Conservation (phyloP, 192 early-diverging fungal species). For the Physocladia obscura region DNA sequence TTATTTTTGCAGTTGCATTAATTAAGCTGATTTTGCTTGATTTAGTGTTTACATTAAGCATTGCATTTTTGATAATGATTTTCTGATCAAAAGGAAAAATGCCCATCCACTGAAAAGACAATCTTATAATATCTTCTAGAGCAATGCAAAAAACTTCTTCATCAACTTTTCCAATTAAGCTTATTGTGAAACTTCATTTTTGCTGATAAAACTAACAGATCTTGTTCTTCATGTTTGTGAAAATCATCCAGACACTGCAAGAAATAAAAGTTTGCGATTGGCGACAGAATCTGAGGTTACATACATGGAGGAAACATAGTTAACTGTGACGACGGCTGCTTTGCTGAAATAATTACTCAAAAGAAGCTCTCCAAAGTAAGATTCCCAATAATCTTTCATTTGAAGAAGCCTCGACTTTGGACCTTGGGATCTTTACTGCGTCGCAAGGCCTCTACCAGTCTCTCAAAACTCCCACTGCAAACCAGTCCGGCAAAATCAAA, state of each 20-base stretch:
- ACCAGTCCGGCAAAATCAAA: background rate
- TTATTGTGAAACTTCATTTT: too few relatives aligned
- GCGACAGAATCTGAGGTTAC: slow-evolving; percentile 13
- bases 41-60: too few relatives aligned
- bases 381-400: slow-evolving; percentile 5
- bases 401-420: slow-evolving; percentile 6
- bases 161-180: too few relatives aligned
- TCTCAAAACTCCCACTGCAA: slow-evolving; percentile 22
- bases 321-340: slow-evolving; percentile 9
- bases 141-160: too few relatives aligned
- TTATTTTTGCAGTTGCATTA: too few relatives aligned
- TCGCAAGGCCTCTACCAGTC: slow-evolving; percentile 24
- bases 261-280: background rate
- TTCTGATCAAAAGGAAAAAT: too few relatives aligned
- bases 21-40: too few relatives aligned
- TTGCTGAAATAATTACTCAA: slow-evolving; percentile 1
- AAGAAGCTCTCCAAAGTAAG: background rate
- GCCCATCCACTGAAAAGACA: too few relatives aligned
- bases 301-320: slow-evolving; percentile 1
- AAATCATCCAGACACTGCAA: background rate
- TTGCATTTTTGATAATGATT: too few relatives aligned
- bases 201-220: background rate
- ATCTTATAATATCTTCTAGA: background rate
- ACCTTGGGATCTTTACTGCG: slow-evolving; percentile 7
- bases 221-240: background rate